Percentiles rank a stretch among this genome's conserved stretches.
phyloP scores from a whole-genome alignment of 2,329 filamentous ascomycete species.

The Teratosphaeria zuluensis region DNA sequence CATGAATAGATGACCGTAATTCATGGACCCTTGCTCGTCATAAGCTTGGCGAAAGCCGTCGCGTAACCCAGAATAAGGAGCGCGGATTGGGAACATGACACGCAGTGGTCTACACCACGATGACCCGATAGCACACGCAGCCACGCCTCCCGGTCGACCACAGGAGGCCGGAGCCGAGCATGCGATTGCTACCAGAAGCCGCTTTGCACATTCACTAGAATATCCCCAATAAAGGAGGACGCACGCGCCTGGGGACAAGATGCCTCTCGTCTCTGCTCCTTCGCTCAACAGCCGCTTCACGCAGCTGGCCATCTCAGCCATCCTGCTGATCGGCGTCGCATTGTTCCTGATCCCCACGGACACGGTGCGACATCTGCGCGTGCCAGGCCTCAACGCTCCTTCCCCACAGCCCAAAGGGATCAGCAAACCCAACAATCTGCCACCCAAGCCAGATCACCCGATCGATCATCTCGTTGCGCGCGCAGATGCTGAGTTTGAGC shows the following conservation, averaged over 20 bases:
- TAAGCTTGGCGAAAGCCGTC: background rate
- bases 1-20: no score
- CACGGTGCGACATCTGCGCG: conserved; percentile 8
- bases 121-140: background rate
- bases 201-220: no score
- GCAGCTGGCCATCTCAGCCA: conserved; percentile 18
- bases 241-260: background rate
- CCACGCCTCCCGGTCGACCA: background rate
- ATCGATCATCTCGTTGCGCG: conserved; percentile 29
- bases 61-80: background rate
- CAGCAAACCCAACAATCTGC: background rate
- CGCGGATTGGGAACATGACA: no score
- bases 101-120: background rate
- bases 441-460: conserved; percentile 24
- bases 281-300: conserved; percentile 23
- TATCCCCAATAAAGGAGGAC: background rate
- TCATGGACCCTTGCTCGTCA: background rate
- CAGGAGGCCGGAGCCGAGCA: background rate
- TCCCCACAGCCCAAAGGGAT: no score
- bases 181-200: no score
- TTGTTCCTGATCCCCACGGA: conserved; percentile 15
- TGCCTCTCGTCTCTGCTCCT: conserved; percentile 17
- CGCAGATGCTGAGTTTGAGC: conserved; percentile 24
- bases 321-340: conserved; percentile 12
- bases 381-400: conserved; percentile 4